Conservation (phyloP, 345 rosid genomes). For the Abelmoschus esculentus region DNA sequence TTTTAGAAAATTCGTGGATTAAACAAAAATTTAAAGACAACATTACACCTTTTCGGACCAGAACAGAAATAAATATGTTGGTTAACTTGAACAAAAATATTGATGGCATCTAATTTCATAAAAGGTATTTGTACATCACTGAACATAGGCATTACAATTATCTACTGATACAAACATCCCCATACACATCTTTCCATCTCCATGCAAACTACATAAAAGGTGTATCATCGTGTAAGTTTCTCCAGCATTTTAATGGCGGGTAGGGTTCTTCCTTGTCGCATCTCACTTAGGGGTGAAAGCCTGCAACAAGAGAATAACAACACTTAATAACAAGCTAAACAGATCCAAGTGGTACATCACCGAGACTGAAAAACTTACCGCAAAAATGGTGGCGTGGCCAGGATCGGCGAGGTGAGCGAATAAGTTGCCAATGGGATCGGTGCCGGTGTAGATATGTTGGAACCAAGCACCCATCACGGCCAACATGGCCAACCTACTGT, state of each 20-base stretch:
- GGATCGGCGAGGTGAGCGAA: conserved; percentile 97
- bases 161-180: conserved; percentile 17
- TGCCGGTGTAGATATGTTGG: conserved; percentile 94
- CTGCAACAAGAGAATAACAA: conserved; percentile 26
- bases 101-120: conserved; percentile 11
- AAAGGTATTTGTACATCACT: conserved; percentile 33
- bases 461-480: conserved; percentile 99
- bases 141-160: conserved; percentile 20
- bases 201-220: background rate
- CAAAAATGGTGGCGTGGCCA: conserved; percentile 87
- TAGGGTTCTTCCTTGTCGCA: background rate
- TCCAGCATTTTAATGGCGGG: background rate
- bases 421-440: conserved; percentile 94
- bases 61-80: background rate
- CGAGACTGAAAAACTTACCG: conserved; percentile 45
- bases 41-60: no score
- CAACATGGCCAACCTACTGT: conserved; percentile 93
- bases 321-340: conserved; percentile 1
- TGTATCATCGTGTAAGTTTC: background rate
- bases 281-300: conserved; percentile 85
- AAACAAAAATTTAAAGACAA: no score
- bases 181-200: conserved; percentile 15
- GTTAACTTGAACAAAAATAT: conserved; percentile 1
- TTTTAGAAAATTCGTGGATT: background rate
- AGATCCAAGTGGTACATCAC: background rate